Evolutionary conservation across 441 rosid genomes (phyloP).

Genomic region (Biscutella laevigata): DNA sequence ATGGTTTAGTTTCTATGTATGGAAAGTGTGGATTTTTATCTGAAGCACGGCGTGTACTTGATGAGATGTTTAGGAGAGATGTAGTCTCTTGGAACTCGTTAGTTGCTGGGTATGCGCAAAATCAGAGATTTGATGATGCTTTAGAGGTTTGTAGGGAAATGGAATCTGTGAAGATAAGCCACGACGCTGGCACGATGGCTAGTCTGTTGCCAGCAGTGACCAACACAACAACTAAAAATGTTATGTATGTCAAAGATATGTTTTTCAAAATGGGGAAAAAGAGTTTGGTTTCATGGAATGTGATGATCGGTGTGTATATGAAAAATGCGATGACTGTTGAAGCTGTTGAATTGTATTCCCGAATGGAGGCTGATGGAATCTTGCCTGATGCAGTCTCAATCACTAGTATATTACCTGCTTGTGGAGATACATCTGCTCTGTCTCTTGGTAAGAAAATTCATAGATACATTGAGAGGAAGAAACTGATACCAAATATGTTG

Average conservation of each 20-base stretch:
- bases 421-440: constrained; percentile 50
- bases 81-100: constrained; percentile 60
- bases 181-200: constrained; percentile 52
- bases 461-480: constrained; percentile 34
- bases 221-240: constrained; percentile 33
- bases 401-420: constrained; percentile 52
- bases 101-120: constrained; percentile 50
- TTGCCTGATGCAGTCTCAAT: constrained; percentile 46
- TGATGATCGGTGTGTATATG: constrained; percentile 44
- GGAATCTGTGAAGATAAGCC: constrained; percentile 30
- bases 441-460: constrained; percentile 42
- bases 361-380: constrained; percentile 32
- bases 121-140: constrained; percentile 43
- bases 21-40: constrained; percentile 44
- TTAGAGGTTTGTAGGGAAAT: constrained; percentile 44
- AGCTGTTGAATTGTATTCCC: constrained; percentile 39
- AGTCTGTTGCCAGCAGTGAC: constrained; percentile 48
- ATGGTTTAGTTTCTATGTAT: constrained; percentile 47
- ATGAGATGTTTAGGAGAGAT: constrained; percentile 44
- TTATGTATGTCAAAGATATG: constrained; percentile 40
- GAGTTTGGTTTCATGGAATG: constrained; percentile 49
- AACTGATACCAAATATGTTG: constrained; percentile 34
- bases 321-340: constrained; percentile 40
- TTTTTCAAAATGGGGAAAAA: constrained; percentile 30
- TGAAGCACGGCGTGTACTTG: constrained; percentile 40